Base-by-base conservation (phyloP, 2,329 filamentous ascomycete species). In the Lithohypha guttulata region DNA sequence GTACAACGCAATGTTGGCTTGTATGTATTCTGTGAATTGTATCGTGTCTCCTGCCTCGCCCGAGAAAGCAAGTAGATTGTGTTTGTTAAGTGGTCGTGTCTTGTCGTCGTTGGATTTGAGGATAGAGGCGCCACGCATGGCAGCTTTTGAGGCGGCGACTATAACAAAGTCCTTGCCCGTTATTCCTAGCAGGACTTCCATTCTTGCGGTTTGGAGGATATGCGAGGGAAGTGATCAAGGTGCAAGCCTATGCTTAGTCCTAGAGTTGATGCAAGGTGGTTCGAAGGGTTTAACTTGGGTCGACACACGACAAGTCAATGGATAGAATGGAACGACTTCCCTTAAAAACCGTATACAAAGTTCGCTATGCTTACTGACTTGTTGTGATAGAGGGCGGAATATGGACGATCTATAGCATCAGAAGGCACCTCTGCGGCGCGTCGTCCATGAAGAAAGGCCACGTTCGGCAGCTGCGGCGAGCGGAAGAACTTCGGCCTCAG, bases 81-180 rank as follows among this genome's bases (percentile, higher is more conserved):
- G 79, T 68, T 91, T 81, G 74, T 94, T 98, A 53, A 98, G 71
- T 51, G 75, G 68, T 60, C 85, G 77, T 50, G 91, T 98, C 77
- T 98, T 98, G 75, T 98, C 89, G 65, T 98, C 93, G 51, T 78
- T 75, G 42, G 84, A 77, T 68, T 98, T 98, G 59, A 98, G 79
- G 63, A 98, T 82, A 44, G 89, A 95, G 49, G 86, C 84, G 56
- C 91, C 91, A 69, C 91, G 80, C 87, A 96, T 96, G 56, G 87
- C 84, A 59, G 91, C 91, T 72, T 98, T 96, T 48, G 87, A 96
- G 55, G 91, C 84, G 56, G 86, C 91, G 62, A 98, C 79, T 73
- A 98, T 79, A 69, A 87, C 93, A 65, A 95, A 98, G 76, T 98
- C 93, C 73, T 94, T 94, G 70, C 91, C 93, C 44, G 89, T 95